phyloP scores from a whole-genome alignment of 345 rosid species.

The Turnera subulata region DNA sequence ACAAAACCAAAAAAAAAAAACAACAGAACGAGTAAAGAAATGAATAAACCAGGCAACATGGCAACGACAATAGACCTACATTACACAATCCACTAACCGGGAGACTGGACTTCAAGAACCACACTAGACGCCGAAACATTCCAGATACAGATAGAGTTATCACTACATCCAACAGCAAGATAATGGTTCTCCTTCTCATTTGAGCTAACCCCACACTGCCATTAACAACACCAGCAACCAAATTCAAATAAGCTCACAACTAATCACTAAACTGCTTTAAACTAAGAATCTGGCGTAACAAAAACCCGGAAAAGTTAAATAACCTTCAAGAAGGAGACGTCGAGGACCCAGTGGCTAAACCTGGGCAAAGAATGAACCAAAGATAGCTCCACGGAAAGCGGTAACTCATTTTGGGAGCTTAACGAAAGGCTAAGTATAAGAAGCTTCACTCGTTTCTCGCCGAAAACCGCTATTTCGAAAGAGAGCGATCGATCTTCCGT shows the following conservation, averaged over 20 bases:
- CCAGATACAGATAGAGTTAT: slow-evolving; percentile 75
- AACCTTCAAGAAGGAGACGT: slow-evolving; percentile 71
- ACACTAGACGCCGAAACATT: slow-evolving; percentile 37
- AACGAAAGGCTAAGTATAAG: slow-evolving; percentile 33
- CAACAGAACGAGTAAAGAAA: not conserved
- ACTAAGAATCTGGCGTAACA: not conserved
- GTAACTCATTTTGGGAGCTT: slow-evolving; percentile 11
- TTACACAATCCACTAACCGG: slow-evolving; percentile 41
- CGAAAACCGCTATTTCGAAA: slow-evolving; percentile 50
- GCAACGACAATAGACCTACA: not conserved
- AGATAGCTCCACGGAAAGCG: slow-evolving; percentile 31
- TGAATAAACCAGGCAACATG: not conserved
- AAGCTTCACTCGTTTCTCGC: slow-evolving; percentile 76
- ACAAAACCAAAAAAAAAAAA: slow-evolving; percentile 16
- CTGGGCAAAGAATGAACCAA: slow-evolving; percentile 54
- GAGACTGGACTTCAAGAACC: slow-evolving; percentile 63
- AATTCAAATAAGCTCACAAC: slow-evolving; percentile 3
- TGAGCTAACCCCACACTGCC: slow-evolving; percentile 29
- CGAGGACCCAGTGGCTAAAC: slow-evolving; percentile 78
- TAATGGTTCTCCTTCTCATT: slow-evolving; percentile 28
- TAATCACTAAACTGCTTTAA: not conserved
- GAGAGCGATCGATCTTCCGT: too few relatives aligned
- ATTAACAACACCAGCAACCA: slow-evolving; percentile 16
- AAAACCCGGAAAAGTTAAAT: not conserved
- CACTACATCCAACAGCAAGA: slow-evolving; percentile 79